Conservation (phyloP, 2,329 filamentous ascomycete genomes). For the Furcasterigmium furcatum region DNA sequence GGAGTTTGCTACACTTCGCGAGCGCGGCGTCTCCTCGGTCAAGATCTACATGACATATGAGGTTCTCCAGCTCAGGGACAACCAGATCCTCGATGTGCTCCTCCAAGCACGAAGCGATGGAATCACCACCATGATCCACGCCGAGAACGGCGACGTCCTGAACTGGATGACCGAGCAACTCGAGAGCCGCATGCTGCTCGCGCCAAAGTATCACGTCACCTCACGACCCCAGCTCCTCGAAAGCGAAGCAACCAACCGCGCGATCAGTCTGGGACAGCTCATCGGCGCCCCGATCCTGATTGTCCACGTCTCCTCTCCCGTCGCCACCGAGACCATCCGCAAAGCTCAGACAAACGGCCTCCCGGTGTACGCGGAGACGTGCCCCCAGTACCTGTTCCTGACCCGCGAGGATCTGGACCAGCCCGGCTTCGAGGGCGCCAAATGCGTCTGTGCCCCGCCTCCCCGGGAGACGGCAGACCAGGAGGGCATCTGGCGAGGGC, state of each 20-base stretch:
- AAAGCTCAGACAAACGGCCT: slow-evolving; percentile 35
- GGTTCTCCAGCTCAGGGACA: slow-evolving; percentile 43
- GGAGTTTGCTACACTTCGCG: slow-evolving; percentile 27
- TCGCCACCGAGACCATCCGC: slow-evolving; percentile 41
- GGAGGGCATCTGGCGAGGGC: slow-evolving; percentile 46
- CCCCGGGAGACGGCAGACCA: slow-evolving; percentile 43
- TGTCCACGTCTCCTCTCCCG: slow-evolving; percentile 48
- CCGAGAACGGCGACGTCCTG: slow-evolving; percentile 51
- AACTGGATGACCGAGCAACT: slow-evolving; percentile 51
- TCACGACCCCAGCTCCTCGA: slow-evolving; percentile 47
- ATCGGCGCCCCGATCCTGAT: slow-evolving; percentile 49
- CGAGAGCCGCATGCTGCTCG: slow-evolving; percentile 41
- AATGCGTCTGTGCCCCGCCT: slow-evolving; percentile 52
- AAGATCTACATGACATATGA: slow-evolving; percentile 54
- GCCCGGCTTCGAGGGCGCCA: slow-evolving; percentile 51
- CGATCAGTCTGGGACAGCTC: slow-evolving; percentile 45
- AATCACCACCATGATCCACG: slow-evolving; percentile 47
- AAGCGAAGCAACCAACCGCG: slow-evolving; percentile 48
- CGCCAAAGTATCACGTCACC: slow-evolving; percentile 47
- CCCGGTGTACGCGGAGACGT: slow-evolving; percentile 52
- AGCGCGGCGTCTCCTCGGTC: slow-evolving; percentile 40
- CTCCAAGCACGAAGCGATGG: slow-evolving; percentile 31
- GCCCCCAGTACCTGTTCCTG: slow-evolving; percentile 53
- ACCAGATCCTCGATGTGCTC: slow-evolving; percentile 47
- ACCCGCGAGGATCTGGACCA: slow-evolving; percentile 45